These are phyloP conservation scores for Lycium barbarum DNA, from an alignment of 257 asterid genomes.

Conservation along the genomic window DNA sequence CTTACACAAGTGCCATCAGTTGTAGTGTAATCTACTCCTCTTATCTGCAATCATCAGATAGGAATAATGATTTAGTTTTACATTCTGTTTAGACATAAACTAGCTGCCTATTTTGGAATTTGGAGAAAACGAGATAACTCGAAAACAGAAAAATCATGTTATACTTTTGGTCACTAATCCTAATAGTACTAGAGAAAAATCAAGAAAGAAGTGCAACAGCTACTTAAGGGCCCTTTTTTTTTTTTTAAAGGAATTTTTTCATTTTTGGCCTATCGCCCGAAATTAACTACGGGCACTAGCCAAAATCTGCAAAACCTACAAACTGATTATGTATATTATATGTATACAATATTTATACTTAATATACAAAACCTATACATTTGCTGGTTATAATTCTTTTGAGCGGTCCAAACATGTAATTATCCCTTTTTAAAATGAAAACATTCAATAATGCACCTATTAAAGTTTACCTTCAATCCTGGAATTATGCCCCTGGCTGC, in stretches of 20 bases:
- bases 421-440: not conserved
- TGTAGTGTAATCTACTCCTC: constrained; percentile 81
- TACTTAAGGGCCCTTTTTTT: not conserved
- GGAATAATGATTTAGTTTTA: not conserved
- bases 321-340: too few species aligned
- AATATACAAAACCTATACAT: too few species aligned
- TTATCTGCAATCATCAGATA: constrained; percentile 51
- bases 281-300: too few species aligned
- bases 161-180: not conserved
- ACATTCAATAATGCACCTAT: not conserved
- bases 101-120: not conserved
- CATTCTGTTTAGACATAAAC: not conserved
- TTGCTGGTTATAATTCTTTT: too few species aligned
- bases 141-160: not conserved
- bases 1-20: constrained; percentile 89
- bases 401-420: too few species aligned
- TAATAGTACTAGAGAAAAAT: not conserved
- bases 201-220: not conserved
- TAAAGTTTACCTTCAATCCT: constrained; percentile 71
- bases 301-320: too few species aligned
- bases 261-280: too few species aligned
- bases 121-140: not conserved
- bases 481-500: constrained; percentile 94
- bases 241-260: too few species aligned
- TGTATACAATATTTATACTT: too few species aligned